These are phyloP conservation scores for Cenococcum geophilum DNA, from an alignment of 495 filamentous ascomycete species.

Conservation along the genomic window DNA sequence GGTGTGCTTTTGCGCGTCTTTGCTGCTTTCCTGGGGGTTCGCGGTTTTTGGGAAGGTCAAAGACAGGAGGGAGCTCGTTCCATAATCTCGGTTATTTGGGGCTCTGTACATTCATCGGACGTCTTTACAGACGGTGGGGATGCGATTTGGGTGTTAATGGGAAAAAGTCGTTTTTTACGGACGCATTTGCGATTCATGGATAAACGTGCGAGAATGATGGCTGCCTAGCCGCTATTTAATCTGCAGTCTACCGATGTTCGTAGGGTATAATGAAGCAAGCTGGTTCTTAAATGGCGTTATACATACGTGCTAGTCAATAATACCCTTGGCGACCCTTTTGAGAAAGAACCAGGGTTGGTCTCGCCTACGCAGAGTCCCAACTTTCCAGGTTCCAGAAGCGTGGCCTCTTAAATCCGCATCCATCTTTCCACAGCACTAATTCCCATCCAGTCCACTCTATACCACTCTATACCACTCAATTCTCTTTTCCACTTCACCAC, in stretches of 20 bases:
- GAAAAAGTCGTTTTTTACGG: slow-evolving; percentile 17
- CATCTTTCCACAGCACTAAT: slow-evolving; percentile 7
- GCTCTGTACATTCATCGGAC: slow-evolving; percentile 16
- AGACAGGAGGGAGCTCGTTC: slow-evolving; percentile 5
- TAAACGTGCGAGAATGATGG: too few species aligned
- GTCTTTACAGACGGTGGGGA: slow-evolving; percentile 5
- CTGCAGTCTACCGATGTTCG: too few species aligned
- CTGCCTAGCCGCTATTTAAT: too few species aligned
- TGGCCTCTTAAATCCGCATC: slow-evolving; percentile 18
- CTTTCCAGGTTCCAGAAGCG: slow-evolving; percentile 26
- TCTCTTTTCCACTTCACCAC: not conserved
- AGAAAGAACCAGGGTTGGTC: not conserved
- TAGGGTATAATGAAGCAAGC: too few species aligned
- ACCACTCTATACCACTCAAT: not conserved
- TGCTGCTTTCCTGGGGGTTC: not conserved
- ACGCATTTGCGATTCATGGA: not conserved
- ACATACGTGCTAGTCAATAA: too few species aligned
- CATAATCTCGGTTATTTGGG: slow-evolving; percentile 15
- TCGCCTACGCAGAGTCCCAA: slow-evolving; percentile 15
- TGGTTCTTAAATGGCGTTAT: too few species aligned
- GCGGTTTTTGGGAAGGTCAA: slow-evolving; percentile 2
- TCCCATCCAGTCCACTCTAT: slow-evolving; percentile 4
- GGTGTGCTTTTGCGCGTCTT: not conserved
- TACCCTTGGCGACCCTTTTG: not conserved
- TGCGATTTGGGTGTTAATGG: slow-evolving; percentile 22